Evolutionary conservation across 805 yeast species (phyloP), one percentile per base, ranked within the genome.

Genomic region (Sugiyamaella americana): DNA sequence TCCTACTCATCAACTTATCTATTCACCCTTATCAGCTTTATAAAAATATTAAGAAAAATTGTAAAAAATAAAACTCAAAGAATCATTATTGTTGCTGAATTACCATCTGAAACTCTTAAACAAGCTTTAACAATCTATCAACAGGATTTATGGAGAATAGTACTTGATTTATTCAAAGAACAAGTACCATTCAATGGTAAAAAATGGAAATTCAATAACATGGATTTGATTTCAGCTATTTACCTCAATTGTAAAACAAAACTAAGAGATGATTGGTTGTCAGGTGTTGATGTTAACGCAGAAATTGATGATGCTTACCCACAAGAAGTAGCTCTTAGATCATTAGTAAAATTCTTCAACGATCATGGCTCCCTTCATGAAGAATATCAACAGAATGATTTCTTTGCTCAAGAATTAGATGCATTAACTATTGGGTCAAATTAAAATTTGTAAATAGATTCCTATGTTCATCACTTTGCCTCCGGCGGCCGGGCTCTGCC

Each of bases 161-260:
- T 85, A 2, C 68, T 89, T 56, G 81, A 80, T 58, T 74, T 85
- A 1, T 69, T 89, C 50, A 88, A 86, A 61, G 80, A 84, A 51
- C 73, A 88, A 43, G 80, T 88, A 1, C 96, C 97, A 0, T 87
- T 83, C 65, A 89, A 87, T 58, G 96, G 96, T 17, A 80, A 93
- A 50, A 88, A 89, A 63, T 91, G 98, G 98, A 81, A 88, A 56
- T 77, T 88, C 11, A 78, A 80, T 52, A 93, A 91, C 61, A 91
- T 93, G 97, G 96, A 89, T 54, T 70, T 93, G 40, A 85, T 91
- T 3, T 87, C 96, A 0, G 81, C 86, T 50, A 88, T 91, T 2
- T 91, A 84, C 58, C 62, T 93, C 22, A 80, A 87, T 59, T 77
- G 86, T 56, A 77, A 79, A 55, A 69, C 88, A 34, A 78, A 80